Evolutionary conservation across 441 rosid species (phyloP), one percentile per base, ranked within the genome.

Genomic region (Arabidopsis hybrid): DNA sequence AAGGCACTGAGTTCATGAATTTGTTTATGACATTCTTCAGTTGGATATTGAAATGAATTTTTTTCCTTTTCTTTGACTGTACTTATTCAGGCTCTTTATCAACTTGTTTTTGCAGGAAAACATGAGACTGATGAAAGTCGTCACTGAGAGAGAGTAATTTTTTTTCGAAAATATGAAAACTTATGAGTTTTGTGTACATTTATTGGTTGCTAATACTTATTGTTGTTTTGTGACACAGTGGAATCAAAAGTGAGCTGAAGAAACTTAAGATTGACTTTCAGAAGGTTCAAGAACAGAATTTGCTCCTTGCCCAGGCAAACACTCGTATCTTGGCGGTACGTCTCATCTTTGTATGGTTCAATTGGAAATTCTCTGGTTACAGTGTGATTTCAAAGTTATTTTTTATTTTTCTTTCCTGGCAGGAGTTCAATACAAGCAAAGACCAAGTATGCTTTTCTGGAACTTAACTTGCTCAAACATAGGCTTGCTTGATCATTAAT

Each of bases 281-380:
- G 79, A 84, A 84, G 72, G 11, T 85, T 78, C 88, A 85, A 68
- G 87, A 79, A 71, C 89, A 86, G 82, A 91, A 91, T 75, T 62
- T 70, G 69, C 80, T 79, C 56, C 87, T 91, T 74, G 90, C 92
- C 51, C 88, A 80, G 76, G 65, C 81, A 58, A 86, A 91, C 80
- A 81, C 82, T 71, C 89, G 83, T 83, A 85, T 86, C 80, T 71
- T 88, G 78, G 86, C 61, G 83, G 96, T 88, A 87, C 49, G 18
- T 62, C 68, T 76, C 72, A 47, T 71, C 18, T 65, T 67, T 38
- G 8, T 55, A 13, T 66, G 76, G 60, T 65, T 77, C 26, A 17
- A 51, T 75, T 52, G 53, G 8, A 55, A 46, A 7, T 11, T 16
- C 11, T 47, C 8, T 35, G 38, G 59, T 21, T 36, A 60, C 29